These are phyloP conservation scores for Verbena officinalis DNA, from an alignment of 257 asterid species.

Conservation along the genomic window DNA sequence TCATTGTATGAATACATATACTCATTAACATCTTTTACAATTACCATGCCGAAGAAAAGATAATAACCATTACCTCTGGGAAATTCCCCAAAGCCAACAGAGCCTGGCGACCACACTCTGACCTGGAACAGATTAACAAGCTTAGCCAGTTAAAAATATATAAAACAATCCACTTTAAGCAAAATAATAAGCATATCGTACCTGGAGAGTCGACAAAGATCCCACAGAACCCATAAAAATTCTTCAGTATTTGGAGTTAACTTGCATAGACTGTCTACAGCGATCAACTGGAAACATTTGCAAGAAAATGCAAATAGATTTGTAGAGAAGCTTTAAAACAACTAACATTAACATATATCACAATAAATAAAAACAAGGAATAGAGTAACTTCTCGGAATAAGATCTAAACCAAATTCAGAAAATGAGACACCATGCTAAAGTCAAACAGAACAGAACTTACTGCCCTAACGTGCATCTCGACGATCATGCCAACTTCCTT, in stretches of 20 bases:
- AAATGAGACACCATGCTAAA: slow-evolving; percentile 14
- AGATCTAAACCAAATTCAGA: slow-evolving; percentile 27
- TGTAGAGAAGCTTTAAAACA: slow-evolving; percentile 8
- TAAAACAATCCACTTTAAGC: slow-evolving; percentile 18
- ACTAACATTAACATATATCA: neutral
- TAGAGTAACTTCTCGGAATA: neutral
- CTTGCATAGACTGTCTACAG: slow-evolving; percentile 70
- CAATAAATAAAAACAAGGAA: neutral
- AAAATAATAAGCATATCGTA: slow-evolving; percentile 38
- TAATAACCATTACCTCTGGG: slow-evolving; percentile 72
- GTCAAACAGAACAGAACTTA: slow-evolving; percentile 42
- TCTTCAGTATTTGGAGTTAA: slow-evolving; percentile 83
- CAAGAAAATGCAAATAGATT: slow-evolving; percentile 30
- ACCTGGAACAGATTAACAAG: slow-evolving; percentile 52
- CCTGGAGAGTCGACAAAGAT: slow-evolving; percentile 93
- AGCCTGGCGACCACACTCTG: slow-evolving; percentile 95
- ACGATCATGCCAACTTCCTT: slow-evolving; percentile 70
- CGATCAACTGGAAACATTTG: slow-evolving; percentile 55
- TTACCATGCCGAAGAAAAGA: slow-evolving; percentile 13
- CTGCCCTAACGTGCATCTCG: slow-evolving; percentile 86
- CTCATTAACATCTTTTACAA: slow-evolving; percentile 16
- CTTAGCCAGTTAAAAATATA: slow-evolving; percentile 20
- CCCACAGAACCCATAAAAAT: slow-evolving; percentile 93
- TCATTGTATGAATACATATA: neutral
- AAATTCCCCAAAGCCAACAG: slow-evolving; percentile 81